Percentiles rank a stretch among this genome's conserved stretches.
Evolutionary conservation across 1,284 basidiomycete species (phyloP).

Genomic region (Schizopora paradoxa): DNA sequence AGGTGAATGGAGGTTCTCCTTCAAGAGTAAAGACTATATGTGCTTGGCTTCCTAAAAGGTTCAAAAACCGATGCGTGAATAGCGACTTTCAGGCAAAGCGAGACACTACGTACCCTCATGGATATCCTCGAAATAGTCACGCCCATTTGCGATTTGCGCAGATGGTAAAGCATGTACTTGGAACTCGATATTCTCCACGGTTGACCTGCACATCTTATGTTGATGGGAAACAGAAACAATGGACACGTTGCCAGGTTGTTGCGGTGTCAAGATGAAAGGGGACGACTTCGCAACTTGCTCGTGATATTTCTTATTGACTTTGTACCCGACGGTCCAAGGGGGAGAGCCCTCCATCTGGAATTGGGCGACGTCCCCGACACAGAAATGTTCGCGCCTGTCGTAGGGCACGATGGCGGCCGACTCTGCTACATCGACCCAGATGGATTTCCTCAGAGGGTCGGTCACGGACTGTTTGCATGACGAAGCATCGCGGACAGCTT

Average conservation of each 20-base stretch:
- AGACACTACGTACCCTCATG: conserved; percentile 60
- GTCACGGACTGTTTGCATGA: conserved; percentile 70
- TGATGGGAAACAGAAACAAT: conserved; percentile 88
- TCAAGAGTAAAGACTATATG: conserved; percentile 87
- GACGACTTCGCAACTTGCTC: conserved; percentile 73
- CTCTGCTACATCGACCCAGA: conserved; percentile 89
- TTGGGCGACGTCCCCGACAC: conserved; percentile 86
- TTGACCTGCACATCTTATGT: conserved; percentile 82
- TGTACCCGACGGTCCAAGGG: conserved; percentile 94
- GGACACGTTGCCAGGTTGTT: conserved; percentile 75
- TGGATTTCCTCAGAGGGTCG: conserved; percentile 58
- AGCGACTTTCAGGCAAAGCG: not conserved
- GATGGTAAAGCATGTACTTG: conserved; percentile 80
- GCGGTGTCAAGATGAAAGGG: conserved; percentile 80
- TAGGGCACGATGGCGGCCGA: conserved; percentile 89
- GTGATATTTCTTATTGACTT: conserved; percentile 72
- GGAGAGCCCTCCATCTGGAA: conserved; percentile 93
- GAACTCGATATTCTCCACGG: conserved; percentile 72
- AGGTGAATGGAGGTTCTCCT: conserved; percentile 93
- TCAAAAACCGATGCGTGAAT: conserved; percentile 17
- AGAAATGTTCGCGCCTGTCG: conserved; percentile 75
- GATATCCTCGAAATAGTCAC: conserved; percentile 76
- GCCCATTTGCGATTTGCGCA: conserved; percentile 84
- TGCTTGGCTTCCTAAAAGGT: conserved; percentile 81
- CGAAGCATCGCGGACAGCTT: conserved; percentile 71